phyloP scores from a whole-genome alignment of 1,139 yeast species.

The Kluyveromyces sp. region DNA sequence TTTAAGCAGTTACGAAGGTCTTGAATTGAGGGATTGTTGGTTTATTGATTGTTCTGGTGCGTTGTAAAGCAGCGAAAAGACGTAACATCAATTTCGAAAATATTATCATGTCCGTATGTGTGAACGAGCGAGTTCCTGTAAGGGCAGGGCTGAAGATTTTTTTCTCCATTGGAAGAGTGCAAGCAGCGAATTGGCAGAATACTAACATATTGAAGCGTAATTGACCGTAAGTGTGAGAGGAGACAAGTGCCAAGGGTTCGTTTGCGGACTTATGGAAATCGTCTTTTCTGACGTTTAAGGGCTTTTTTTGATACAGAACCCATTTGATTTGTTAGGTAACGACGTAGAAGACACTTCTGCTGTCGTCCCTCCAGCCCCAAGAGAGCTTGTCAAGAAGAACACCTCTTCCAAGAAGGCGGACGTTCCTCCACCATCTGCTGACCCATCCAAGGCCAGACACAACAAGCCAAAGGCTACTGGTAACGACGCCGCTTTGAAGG shows the following conservation, averaged over 20 bases:
- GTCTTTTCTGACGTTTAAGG: too few relatives aligned
- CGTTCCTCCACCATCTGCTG: constrained; percentile 75
- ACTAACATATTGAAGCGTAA: neutral
- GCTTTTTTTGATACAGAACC: constrained; percentile 36
- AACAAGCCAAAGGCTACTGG: constrained; percentile 62
- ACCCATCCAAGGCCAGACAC: constrained; percentile 76
- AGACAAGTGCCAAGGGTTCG: too few relatives aligned
- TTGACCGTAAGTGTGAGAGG: too few relatives aligned
- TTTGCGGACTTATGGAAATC: too few relatives aligned
- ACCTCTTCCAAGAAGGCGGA: constrained; percentile 88
- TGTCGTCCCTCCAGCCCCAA: constrained; percentile 41
- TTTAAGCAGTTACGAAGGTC: neutral
- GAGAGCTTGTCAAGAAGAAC: constrained; percentile 73
- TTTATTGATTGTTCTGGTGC: neutral
- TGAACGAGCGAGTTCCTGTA: too few relatives aligned
- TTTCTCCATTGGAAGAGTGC: neutral
- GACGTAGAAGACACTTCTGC: constrained; percentile 72
- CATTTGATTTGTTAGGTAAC: constrained; percentile 54
- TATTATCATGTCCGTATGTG: constrained; percentile 7
- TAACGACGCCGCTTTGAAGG: constrained; percentile 84
- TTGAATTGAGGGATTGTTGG: neutral
- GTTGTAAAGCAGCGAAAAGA: too few relatives aligned
- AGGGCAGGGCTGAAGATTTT: neutral
- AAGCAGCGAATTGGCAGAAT: neutral
- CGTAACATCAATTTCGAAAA: neutral